Evolutionary conservation across 371 early-diverging fungal species (phyloP).

Genomic region (Mucor mucedo): DNA sequence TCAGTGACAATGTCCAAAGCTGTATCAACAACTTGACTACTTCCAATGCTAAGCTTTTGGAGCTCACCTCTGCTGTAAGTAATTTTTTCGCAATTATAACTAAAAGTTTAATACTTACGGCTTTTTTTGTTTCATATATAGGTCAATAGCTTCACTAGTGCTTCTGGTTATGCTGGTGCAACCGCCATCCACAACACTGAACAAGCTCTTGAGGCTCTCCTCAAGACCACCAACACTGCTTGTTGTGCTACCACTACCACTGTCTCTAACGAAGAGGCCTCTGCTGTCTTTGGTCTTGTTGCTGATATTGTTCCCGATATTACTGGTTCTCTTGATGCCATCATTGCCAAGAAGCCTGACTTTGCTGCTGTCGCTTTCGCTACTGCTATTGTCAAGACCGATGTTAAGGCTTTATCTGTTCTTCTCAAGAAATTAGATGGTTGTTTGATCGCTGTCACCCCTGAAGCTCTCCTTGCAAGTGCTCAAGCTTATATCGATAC

Average conservation of each 20-base stretch:
- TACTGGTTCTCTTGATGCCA: slow-evolving; percentile 14
- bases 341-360: slow-evolving; percentile 23
- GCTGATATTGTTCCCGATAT: slow-evolving; percentile 17
- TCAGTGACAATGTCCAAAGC: slow-evolving; percentile 21
- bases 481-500: too few species aligned
- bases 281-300: slow-evolving; percentile 22
- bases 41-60: slow-evolving; percentile 12
- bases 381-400: slow-evolving; percentile 14
- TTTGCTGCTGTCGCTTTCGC: slow-evolving; percentile 20
- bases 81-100: neutral
- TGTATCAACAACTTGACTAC: slow-evolving; percentile 22
- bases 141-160: slow-evolving; percentile 22
- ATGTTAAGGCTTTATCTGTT: too few species aligned
- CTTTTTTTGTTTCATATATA: neutral
- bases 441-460: too few species aligned
- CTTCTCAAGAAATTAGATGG: too few species aligned
- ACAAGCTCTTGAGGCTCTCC: neutral
- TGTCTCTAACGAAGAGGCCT: slow-evolving; percentile 19
- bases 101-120: neutral
- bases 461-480: too few species aligned
- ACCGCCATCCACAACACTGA: slow-evolving; percentile 15
- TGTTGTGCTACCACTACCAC: slow-evolving; percentile 14
- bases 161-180: slow-evolving; percentile 25
- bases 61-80: slow-evolving; percentile 18
- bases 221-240: slow-evolving; percentile 18